These are phyloP conservation scores for Fusarium longipes DNA, from an alignment of 2,329 filamentous ascomycete genomes.

Conservation along the genomic window DNA sequence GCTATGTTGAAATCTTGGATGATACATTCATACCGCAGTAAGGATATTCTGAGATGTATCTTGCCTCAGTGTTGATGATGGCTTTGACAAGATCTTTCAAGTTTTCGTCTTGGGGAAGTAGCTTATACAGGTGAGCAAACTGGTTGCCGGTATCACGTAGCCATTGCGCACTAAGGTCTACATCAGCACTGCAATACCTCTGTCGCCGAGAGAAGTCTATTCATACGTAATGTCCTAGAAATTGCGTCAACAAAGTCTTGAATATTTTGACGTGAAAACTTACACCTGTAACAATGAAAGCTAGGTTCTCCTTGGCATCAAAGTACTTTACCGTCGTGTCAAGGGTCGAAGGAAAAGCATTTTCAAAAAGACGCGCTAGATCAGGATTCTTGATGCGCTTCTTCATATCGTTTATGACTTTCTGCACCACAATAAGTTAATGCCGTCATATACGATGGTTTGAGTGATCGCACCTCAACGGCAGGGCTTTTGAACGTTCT, in stretches of 20 bases:
- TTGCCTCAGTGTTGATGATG: conserved; percentile 25
- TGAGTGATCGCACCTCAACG: not conserved
- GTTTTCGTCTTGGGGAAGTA: conserved; percentile 15
- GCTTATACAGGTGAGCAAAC: conserved; percentile 27
- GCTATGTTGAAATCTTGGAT: fast-evolving
- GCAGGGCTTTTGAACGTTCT: conserved; percentile 27
- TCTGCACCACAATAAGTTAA: not conserved
- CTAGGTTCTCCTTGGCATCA: conserved; percentile 6
- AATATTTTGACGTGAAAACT: fast-evolving
- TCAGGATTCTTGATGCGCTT: conserved; percentile 22
- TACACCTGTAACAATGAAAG: conserved; percentile 25
- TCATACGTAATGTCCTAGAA: conserved; percentile 17
- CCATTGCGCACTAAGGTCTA: conserved; percentile 6
- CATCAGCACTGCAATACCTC: not conserved
- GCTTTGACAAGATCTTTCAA: conserved; percentile 18
- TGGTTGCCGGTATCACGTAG: conserved; percentile 22
- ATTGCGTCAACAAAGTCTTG: not conserved
- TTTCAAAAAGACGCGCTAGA: conserved; percentile 27
- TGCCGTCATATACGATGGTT: fast-evolving
- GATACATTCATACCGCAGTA: conserved; percentile 27
- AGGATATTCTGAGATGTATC: conserved; percentile 22
- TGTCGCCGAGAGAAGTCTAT: not conserved
- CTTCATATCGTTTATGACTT: conserved; percentile 27
- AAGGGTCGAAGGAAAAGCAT: conserved; percentile 13
- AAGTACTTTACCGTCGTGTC: conserved; percentile 33